Evolutionary conservation across 148 eudicot genomes (phyloP), one percentile per base, ranked within the genome.

Genomic region (Rheum nobile): DNA sequence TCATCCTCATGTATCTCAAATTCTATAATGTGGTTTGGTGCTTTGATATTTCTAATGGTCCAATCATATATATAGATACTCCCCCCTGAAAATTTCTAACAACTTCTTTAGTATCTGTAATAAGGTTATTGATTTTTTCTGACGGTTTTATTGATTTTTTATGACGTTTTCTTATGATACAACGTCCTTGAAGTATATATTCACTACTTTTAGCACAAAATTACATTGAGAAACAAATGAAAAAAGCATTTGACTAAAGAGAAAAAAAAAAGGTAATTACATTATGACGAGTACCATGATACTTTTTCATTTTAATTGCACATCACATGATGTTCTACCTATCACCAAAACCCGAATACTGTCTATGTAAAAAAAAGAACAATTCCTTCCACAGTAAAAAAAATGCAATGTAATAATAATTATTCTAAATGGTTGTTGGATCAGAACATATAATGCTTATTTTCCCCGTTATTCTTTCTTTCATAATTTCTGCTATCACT

Each of bases 151-250:
- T n/a, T n/a, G n/a, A 8, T 3, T 50, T n/a, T 16, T 50, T 50
- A 26, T 50, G 65, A 57, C 8, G 71, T 42, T 63, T 76, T 16
- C 35, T 75, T 57, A 22, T 35, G 28, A 80, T 86, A 81, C 86
- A 95, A 97, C 78, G 98, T 95, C 76, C 91, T 82, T 80, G 98
- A 90, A n/a, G n/a, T n/a, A n/a, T n/a, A n/a, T n/a, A n/a, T n/a
- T n/a, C n/a, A n/a, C n/a, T n/a, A n/a, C n/a, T n/a, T n/a, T n/a
- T n/a, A n/a, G n/a, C n/a, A n/a, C n/a, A n/a, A n/a, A n/a, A n/a
- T n/a, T n/a, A n/a, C n/a, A n/a, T n/a, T n/a, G n/a, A n/a, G n/a
- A n/a, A n/a, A n/a, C n/a, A n/a, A n/a, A n/a, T n/a, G n/a, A n/a
- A n/a, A n/a, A n/a, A n/a, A n/a, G n/a, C n/a, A n/a, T n/a, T n/a